Base-by-base conservation (phyloP, 1,284 basidiomycete genomes). In the Cystobasidium slooffiae region DNA sequence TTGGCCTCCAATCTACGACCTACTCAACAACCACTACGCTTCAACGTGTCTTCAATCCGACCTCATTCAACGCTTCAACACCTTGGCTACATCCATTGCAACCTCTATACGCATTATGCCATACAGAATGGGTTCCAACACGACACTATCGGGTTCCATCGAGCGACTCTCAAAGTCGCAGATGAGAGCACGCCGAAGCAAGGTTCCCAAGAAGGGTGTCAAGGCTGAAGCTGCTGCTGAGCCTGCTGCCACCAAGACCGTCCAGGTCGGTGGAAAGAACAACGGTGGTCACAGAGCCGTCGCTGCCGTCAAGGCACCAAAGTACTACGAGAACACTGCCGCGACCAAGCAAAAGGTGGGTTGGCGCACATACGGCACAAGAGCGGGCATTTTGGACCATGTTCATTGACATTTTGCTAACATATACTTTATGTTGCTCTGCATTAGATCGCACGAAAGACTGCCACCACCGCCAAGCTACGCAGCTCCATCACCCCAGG, bases 401-500 rank as follows among this genome's bases (percentile, higher is more conserved):
- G 14, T 16, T 16, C 24, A 9, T 1, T 59, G 24, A 39, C 3
- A 24, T 3, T 55, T 10, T 39, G 56, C 37, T 59, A 9, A 37
- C 47, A 18, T 43, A 16, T 43, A 14, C 18, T 7, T 43, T n/a
- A 1, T 18, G 7, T 47, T 49, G 14, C 1, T 49, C 31, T 31
- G 22, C 59, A 43, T 12, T 46, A 84, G 96, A 98, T 83, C 85
- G 91, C 88, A 84, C 91, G 96, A 83, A 98, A 98, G 87, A 85
- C 88, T 62, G 86, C 88, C 80, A 90, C 81, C 84, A 87, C 90
- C 75, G 84, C 93, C 78, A 86, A 87, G 78, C 89, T 99, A 80
- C 93, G 96, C 81, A 84, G 88, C 76, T 88, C 90, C 81, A 97
- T 99, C 86, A 91, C 91, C 78, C 94, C 95, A 78, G 97, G 97